Conservation (phyloP, 2,329 filamentous ascomycete genomes). For the Trichoderma lentiforme region DNA sequence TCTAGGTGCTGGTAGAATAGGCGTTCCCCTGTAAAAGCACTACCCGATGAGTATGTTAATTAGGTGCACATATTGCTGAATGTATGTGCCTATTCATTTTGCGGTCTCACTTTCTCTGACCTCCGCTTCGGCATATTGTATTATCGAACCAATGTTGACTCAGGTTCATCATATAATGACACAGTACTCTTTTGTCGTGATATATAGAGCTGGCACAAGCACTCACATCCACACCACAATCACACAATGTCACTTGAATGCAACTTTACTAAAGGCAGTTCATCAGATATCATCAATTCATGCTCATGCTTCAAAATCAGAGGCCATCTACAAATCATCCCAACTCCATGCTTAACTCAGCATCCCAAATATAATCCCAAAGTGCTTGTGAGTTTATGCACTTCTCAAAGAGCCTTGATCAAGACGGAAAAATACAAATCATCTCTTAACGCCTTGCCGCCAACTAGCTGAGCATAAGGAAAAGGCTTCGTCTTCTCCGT, state of each 20-base stretch:
- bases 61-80: no score
- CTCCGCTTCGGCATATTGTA: not conserved
- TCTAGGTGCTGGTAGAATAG: no score
- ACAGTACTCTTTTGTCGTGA: not conserved
- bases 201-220: not conserved
- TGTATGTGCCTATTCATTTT: no score
- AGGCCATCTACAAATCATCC: not conserved
- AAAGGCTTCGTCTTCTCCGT: conserved; percentile 42
- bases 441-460: conserved; percentile 37
- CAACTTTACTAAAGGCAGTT: not conserved
- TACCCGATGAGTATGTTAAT: no score
- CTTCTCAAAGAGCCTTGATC: conserved; percentile 35
- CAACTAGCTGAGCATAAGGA: conserved; percentile 38
- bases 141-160: not conserved
- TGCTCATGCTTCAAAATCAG: not conserved
- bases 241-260: not conserved
- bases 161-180: not conserved
- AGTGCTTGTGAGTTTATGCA: not conserved
- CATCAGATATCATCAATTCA: not conserved
- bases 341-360: not conserved
- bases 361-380: not conserved
- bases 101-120: no score
- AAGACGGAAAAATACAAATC: conserved; percentile 43
- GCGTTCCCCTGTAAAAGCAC: no score
- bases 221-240: not conserved